Conservation (phyloP, 2,329 filamentous ascomycete genomes). For the Lachnellula subtilissima region DNA sequence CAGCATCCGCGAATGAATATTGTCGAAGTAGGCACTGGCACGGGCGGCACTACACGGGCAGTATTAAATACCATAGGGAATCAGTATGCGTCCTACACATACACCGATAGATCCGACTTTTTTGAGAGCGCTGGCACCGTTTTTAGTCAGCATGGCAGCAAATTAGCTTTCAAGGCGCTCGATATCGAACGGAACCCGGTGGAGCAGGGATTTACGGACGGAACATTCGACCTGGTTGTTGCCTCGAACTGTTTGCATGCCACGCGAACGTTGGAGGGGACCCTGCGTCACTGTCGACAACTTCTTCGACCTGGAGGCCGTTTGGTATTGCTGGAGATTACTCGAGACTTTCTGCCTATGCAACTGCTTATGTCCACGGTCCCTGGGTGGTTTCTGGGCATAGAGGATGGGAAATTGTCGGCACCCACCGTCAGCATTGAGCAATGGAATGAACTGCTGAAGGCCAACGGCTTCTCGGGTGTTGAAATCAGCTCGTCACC, state of each 20-base stretch:
- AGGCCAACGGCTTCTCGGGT: neutral
- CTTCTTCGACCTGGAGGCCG: neutral
- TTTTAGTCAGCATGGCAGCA: neutral
- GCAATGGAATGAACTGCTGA: slow-evolving; percentile 10
- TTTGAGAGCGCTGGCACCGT: neutral
- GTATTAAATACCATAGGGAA: neutral
- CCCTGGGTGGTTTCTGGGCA: slow-evolving; percentile 11
- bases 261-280: neutral
- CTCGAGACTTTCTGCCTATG: neutral
- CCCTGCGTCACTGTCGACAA: neutral
- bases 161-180: slow-evolving; percentile 16
- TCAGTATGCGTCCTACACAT: neutral
- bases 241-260: slow-evolving; percentile 19
- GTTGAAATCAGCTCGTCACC: neutral
- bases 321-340: neutral
- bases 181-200: slow-evolving; percentile 31
- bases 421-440: slow-evolving; percentile 12
- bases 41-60: neutral
- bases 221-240: slow-evolving; percentile 26
- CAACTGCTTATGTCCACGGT: slow-evolving; percentile 6
- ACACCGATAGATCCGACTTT: neutral
- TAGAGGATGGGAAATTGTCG: slow-evolving; percentile 4
- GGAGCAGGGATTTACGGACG: slow-evolving; percentile 32
- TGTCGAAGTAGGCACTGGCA: neutral
- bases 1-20: neutral